phyloP scores from a whole-genome alignment of 2,329 filamentous ascomycete genomes.

The Pseudogymnoascus sp. region DNA sequence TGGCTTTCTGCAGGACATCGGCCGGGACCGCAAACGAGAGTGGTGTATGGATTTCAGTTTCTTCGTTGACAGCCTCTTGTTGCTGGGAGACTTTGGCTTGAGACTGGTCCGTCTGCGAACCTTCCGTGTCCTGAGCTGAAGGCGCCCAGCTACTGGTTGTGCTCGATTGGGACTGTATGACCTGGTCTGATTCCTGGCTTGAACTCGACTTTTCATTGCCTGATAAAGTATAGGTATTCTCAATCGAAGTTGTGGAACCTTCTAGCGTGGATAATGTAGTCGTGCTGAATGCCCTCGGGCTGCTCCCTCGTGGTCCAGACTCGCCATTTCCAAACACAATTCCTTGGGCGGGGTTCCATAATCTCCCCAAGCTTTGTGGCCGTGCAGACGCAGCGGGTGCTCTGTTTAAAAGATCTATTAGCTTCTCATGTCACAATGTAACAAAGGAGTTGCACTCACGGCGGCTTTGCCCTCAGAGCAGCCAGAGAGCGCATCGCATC shows the following conservation, averaged over 20 bases:
- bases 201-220: background rate
- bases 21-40: conserved; percentile 40
- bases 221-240: conserved; percentile 14
- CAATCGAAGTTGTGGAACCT: background rate
- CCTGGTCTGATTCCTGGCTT: background rate
- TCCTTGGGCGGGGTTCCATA: conserved; percentile 33
- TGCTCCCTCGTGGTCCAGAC: background rate
- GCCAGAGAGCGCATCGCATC: conserved; percentile 19
- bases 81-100: background rate
- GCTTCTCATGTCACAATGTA: background rate
- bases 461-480: conserved; percentile 14
- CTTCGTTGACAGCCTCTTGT: conserved; percentile 18
- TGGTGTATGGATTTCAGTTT: conserved; percentile 29
- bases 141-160: background rate
- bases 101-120: background rate
- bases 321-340: conserved; percentile 29
- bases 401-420: conserved; percentile 10
- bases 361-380: conserved; percentile 15
- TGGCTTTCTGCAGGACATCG: conserved; percentile 41
- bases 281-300: background rate
- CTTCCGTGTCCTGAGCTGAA: background rate
- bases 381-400: background rate
- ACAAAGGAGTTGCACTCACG: conserved; percentile 16
- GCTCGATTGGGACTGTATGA: background rate
- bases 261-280: background rate